Base-by-base conservation (phyloP, 805 yeast genomes). In the Kuraishia capsulata region DNA sequence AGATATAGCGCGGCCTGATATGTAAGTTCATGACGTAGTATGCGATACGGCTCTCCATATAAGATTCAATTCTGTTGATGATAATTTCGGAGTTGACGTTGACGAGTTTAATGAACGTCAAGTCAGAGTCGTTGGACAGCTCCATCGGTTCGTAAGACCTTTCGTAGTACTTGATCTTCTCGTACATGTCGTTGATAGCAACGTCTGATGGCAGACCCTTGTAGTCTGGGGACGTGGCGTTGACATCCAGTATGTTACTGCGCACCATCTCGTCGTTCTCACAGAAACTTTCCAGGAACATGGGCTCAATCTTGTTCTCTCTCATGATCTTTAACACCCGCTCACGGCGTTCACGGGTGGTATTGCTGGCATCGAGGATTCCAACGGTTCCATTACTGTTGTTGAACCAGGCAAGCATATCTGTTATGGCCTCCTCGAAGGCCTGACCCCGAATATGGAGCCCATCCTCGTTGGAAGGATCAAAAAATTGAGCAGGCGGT, bases 1-100 rank as follows among this genome's bases (percentile, higher is more conserved):
- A 92, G 44, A 92, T 88, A 45, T 81, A 74, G 45, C 97, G 73
- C 20, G 96, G 96, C 56, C 86, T 85, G 49, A 88, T 84, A 57
- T 89, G 97, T 48, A 92, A 65, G 54, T 92, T 92, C 96, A 92
- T 89, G 31, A 92, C 86, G 56, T 88, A 92, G 61, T 88, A 92
- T 16, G 89, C 97, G 45, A 92, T 88, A 51, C 97, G 75, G 44
- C 92, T 80, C 59, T 92, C 95, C 51, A 90, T 64, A 56, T 92
- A 92, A 19, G 89, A 78, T 56, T 85, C 87, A 47, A 92, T 88
- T 43, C 78, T 71, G 62, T 92, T 90, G 54, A 90, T 78, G 40
- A 92, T 77, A 33, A 92, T 87, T 56, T 88, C 95, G 39, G 89
- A 73, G 45, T 88, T 85, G 35, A 87, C 88, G 54, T 92, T 88